phyloP scores from a whole-genome alignment of 345 rosid species.

The Populus simonii region DNA sequence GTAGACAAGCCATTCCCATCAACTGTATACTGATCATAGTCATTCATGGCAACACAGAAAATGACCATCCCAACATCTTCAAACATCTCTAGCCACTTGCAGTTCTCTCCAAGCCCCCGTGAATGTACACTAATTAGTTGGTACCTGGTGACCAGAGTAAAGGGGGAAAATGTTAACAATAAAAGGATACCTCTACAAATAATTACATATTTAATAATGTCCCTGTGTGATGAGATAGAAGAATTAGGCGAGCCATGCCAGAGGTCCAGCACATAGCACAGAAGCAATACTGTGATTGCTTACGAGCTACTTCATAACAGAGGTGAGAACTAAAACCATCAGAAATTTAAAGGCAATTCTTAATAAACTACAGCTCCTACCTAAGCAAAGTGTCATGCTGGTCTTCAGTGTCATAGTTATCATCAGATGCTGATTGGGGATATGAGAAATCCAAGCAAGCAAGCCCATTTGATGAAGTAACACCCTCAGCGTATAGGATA shows the following conservation, averaged over 20 bases:
- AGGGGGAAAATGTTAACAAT: neutral
- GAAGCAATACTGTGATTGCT: neutral
- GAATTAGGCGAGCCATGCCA: neutral
- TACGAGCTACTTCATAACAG: neutral
- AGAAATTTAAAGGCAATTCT: neutral
- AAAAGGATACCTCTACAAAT: neutral
- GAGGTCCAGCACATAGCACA: neutral
- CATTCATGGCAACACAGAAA: slow-evolving; percentile 75
- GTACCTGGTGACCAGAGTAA: slow-evolving; percentile 48
- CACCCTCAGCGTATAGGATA: slow-evolving; percentile 91
- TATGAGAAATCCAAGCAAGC: slow-evolving; percentile 83
- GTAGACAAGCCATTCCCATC: slow-evolving; percentile 46
- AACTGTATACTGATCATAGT: slow-evolving; percentile 63
- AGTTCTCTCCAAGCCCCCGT: slow-evolving; percentile 85
- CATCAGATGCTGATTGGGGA: slow-evolving; percentile 63
- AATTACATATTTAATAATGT: neutral
- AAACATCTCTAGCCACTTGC: slow-evolving; percentile 97
- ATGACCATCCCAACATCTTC: slow-evolving; percentile 93
- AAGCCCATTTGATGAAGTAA: slow-evolving; percentile 92
- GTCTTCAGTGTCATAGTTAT: slow-evolving; percentile 52
- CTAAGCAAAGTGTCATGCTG: slow-evolving; percentile 69
- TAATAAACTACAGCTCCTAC: slow-evolving; percentile 33
- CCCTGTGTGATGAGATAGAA: neutral
- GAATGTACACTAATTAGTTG: slow-evolving; percentile 86
- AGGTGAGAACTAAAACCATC: neutral